Base-by-base conservation (phyloP, 257 asterid genomes). In the Gentiana macrophylla region DNA sequence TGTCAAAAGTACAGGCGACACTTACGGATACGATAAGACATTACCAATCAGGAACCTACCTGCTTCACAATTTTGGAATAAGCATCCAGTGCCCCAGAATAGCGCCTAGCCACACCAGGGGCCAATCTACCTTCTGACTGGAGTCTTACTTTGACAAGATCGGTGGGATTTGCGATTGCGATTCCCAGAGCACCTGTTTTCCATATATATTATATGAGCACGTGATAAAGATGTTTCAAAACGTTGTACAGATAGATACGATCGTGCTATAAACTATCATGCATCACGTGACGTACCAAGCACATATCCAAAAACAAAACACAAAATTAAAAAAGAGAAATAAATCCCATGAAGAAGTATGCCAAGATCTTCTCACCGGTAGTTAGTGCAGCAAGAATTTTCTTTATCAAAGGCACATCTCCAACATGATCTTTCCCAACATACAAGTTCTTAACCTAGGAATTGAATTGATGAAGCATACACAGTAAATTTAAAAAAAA, bases 371-470 rank as follows among this genome's bases (percentile, higher is more conserved):
- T 60, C 82, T 77, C 63, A 88, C 99, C 99, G 56, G 99, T 92
- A 61, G 97, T 88, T 46, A 92, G 91, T 11, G 84, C 99, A 69
- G 99, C 99, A 59, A 92, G 93, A 47, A 92, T 62, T 77, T 92
- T 92, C 86, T 88, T 92, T 8, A 82, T 68, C 13, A 92, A 63
- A 3, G 99, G 97, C 55, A 78, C 97, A 78, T 92, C 99, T 15
- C 99, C 99, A 34, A 88, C 95, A 60, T 85, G 95, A 83, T 88
- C 94, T 64, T 83, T 86, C 52, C 97, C 97, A 61, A 85, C 94
- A 59, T 83, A 92, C 12, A 88, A 79, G 63, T 71, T 74, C 65
- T 71, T 88, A 52, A 92, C 97, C 97, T 88, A 79, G 53, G 15
- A 53, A 35, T 37, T n/a, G n/a, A n/a, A n/a, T n/a, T 37, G 11